Percentiles rank a stretch among this genome's conserved stretches.
Evolutionary conservation across 495 filamentous ascomycete species (phyloP).

Genomic region (Penicillium fimorum): DNA sequence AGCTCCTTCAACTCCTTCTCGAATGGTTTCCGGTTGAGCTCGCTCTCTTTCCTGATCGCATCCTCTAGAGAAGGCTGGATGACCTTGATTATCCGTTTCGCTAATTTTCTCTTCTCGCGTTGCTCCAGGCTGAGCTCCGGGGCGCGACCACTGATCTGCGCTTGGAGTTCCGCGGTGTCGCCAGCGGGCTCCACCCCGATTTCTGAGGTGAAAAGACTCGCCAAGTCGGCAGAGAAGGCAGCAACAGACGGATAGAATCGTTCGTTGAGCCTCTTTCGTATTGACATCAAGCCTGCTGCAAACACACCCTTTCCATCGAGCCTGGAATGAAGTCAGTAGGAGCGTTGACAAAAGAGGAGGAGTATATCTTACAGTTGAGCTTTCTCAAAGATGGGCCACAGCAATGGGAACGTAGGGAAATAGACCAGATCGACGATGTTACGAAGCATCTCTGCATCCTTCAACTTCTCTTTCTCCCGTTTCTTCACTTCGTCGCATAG

Average conservation of each 20-base stretch:
- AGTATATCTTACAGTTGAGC: constrained; percentile 61
- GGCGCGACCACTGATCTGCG: constrained; percentile 52
- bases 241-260: constrained; percentile 73
- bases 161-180: constrained; percentile 51
- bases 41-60: constrained; percentile 74
- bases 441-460: constrained; percentile 70
- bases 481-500: constrained; percentile 67
- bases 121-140: constrained; percentile 60
- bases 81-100: constrained; percentile 79
- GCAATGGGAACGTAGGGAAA: constrained; percentile 77
- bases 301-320: constrained; percentile 74
- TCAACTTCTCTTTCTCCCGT: constrained; percentile 71
- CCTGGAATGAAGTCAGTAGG: constrained; percentile 50
- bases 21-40: constrained; percentile 65
- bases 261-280: constrained; percentile 65
- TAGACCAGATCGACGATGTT: constrained; percentile 82
- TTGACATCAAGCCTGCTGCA: constrained; percentile 56
- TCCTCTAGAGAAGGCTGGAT: constrained; percentile 75
- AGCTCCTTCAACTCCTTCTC: constrained; percentile 71
- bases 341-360: not conserved
- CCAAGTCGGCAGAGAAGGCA: constrained; percentile 71
- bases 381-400: constrained; percentile 79
- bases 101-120: constrained; percentile 66
- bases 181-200: constrained; percentile 57
- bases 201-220: constrained; percentile 63